These are phyloP conservation scores for Vigna nakashimae DNA, from an alignment of 306 rosid species.

Conservation along the genomic window DNA sequence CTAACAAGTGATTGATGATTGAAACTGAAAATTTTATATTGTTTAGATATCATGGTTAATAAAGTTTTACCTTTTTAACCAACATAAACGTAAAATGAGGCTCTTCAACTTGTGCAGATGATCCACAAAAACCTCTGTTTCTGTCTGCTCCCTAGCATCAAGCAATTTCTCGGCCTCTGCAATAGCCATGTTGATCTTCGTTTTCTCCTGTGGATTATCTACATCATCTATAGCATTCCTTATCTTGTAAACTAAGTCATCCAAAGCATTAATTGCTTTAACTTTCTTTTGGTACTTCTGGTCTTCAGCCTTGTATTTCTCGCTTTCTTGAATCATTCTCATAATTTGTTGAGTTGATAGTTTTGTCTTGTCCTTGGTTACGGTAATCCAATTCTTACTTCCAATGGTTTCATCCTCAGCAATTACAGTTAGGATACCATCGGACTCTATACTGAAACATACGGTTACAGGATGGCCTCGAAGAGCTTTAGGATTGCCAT, in stretches of 20 bases:
- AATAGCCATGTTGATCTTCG: constrained; percentile 44
- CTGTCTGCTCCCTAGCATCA: constrained; percentile 45
- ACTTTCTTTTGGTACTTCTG: constrained; percentile 50
- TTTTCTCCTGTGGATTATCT: neutral
- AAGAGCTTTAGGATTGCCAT: constrained; percentile 47
- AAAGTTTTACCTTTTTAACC: neutral
- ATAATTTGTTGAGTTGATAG: constrained; percentile 47
- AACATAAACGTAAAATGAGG: neutral
- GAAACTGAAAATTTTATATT: too few relatives aligned
- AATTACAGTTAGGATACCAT: constrained; percentile 46
- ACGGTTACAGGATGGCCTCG: constrained; percentile 47
- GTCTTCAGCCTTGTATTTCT: constrained; percentile 56
- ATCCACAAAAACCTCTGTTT: constrained; percentile 44
- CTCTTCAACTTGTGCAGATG: constrained; percentile 46
- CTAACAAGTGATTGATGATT: too few relatives aligned
- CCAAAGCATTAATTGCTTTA: constrained; percentile 47
- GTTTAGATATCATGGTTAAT: too few relatives aligned
- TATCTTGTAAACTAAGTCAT: constrained; percentile 49
- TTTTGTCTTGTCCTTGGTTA: constrained; percentile 52
- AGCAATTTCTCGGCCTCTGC: constrained; percentile 40
- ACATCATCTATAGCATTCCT: constrained; percentile 45
- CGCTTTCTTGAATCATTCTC: constrained; percentile 53
- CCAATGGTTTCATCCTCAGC: constrained; percentile 50
- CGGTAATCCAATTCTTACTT: constrained; percentile 41
- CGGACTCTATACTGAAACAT: constrained; percentile 51